These are phyloP conservation scores for Rhynchospora pubera DNA, from an alignment of 176 grass and related monocot species.

Conservation along the genomic window DNA sequence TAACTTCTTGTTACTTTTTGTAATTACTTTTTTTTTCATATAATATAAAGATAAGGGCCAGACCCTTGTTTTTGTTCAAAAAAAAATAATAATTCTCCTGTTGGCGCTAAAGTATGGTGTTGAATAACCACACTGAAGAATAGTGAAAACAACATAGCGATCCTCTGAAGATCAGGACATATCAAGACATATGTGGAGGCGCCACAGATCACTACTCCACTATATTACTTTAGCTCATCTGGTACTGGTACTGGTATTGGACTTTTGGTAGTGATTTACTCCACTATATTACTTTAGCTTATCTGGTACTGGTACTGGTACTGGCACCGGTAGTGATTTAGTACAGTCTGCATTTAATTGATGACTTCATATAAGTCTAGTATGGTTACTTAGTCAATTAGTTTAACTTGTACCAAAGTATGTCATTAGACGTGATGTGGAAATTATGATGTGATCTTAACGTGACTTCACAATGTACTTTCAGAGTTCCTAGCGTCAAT, in stretches of 20 bases:
- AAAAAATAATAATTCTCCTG: too few relatives aligned
- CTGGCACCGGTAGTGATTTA: too few relatives aligned
- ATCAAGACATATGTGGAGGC: neutral
- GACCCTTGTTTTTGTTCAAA: too few relatives aligned
- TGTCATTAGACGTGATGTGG: neutral
- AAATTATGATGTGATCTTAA: slow-evolving; percentile 6
- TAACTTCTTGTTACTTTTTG: too few relatives aligned
- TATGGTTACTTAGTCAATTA: neutral
- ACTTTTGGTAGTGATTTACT: neutral
- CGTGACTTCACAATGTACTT: neutral
- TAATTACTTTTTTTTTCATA: too few relatives aligned
- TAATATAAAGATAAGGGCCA: too few relatives aligned
- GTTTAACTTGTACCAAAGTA: neutral
- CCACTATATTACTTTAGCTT: neutral
- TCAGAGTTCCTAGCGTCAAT: neutral
- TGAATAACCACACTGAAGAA: too few relatives aligned
- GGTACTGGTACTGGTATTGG: too few relatives aligned
- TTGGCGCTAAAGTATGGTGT: too few relatives aligned
- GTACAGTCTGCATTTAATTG: neutral
- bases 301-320: neutral
- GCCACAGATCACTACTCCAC: neutral
- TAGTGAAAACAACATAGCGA: too few relatives aligned
- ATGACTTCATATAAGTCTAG: neutral
- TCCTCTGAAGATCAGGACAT: neutral
- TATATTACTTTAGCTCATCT: neutral